Base-by-base conservation (phyloP, 306 rosid species). In the Prosopis cineraria region DNA sequence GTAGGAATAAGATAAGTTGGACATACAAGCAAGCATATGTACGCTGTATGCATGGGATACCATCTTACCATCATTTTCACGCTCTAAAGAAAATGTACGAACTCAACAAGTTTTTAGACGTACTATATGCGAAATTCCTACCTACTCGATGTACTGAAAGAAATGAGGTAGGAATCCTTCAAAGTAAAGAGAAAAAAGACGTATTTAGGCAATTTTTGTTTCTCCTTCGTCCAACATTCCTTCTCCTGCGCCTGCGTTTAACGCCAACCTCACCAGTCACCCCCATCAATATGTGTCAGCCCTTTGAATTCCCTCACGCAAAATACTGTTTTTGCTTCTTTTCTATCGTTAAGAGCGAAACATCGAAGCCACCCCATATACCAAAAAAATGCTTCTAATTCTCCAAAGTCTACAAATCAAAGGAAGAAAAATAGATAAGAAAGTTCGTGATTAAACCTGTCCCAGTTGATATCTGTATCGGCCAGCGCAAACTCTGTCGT, bases 391-490 rank as follows among this genome's bases (percentile, higher is more conserved):
- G 63, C 3, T 10, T 33, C 7, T 7, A 4, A 47, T 7, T 34
- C 27, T 3, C 27, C 58, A 17, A 10, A 33, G 45, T 30, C 27
- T 9, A 12, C 31, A n/a, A 37, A n/a, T 36, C 30, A 20, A 7
- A 4, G 14, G 31, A 30, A 47, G 17, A 13, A 36, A 11, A 29
- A 33, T 2, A 16, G 34, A 12, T 2, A 8, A 2, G 68, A 6
- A 33, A 6, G 1, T 24, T 3, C 11, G 16, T 6, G 7, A 8
- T 25, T 39, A 11, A 64, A 90, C 98, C 98, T 91, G 86, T 83
- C 81, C 98, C 98, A 93, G 82, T 93, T 88, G 84, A 93, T 79
- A 34, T 93, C 90, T 22, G 96, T 90, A 56, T 93, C 96, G 10
- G 92, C 81, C 0, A 90, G 91, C 3, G 98, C 85, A 70, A 89